Evolutionary conservation across 2,329 filamentous ascomycete genomes (phyloP).

Genomic region (Ceratocystis eucalypticola): DNA sequence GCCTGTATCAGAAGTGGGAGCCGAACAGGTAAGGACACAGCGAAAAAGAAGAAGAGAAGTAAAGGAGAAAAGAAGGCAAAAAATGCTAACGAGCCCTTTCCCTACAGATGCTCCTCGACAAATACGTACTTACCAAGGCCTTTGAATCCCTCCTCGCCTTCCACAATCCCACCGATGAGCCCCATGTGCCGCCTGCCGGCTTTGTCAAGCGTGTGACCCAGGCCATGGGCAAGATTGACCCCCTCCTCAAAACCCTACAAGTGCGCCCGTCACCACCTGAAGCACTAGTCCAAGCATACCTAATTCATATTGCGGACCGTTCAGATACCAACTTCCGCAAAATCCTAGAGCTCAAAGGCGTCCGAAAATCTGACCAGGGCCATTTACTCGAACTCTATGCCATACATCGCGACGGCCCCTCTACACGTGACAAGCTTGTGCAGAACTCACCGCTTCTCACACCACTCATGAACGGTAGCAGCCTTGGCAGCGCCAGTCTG

Average conservation of each 20-base stretch:
- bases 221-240: constrained; percentile 76
- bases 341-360: constrained; percentile 87
- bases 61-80: background rate
- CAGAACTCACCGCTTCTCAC: constrained; percentile 58
- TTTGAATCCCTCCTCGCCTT: constrained; percentile 57
- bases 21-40: constrained; percentile 55
- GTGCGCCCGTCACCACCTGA: constrained; percentile 84
- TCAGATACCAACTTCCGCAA: constrained; percentile 93
- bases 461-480: constrained; percentile 41
- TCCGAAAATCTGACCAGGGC: constrained; percentile 68
- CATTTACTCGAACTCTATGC: constrained; percentile 75
- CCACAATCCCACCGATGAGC: constrained; percentile 30
- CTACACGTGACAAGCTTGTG: constrained; percentile 52
- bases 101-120: constrained; percentile 78
- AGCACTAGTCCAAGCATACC: constrained; percentile 88
- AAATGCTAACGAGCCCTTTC: constrained; percentile 21
- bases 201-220: constrained; percentile 79
- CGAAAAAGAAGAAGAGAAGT: background rate
- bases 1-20: constrained; percentile 84
- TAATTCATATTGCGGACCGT: constrained; percentile 90
- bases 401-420: constrained; percentile 62
- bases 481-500: constrained; percentile 22
- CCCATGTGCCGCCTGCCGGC: constrained; percentile 35
- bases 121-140: constrained; percentile 74
- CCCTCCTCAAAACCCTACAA: constrained; percentile 89